Evolutionary conservation across 108 stramenopile genomes (phyloP), one percentile per base, ranked within the genome.

Genomic region (Pseudonitzschia pungens): DNA sequence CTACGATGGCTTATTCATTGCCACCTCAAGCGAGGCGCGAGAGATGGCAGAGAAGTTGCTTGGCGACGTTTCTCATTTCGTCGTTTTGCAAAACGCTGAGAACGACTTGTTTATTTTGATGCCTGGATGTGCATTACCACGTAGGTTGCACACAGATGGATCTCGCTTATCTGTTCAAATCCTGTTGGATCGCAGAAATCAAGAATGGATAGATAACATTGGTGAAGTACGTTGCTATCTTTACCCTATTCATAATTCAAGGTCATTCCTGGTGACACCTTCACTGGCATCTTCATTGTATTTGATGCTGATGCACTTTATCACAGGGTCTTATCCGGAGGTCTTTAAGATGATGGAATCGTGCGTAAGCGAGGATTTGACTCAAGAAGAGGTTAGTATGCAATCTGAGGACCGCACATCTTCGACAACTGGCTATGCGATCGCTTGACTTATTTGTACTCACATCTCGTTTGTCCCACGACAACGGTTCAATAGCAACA

Each of bases 221-320:
- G 96, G 97, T 21, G 95, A 95, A 78, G 96, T 97, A 28, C 89
- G 97, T 2, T 96, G 96, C 74, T 98, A 98, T 78, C 81, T 99
- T 29, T 99, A 98, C 75, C 98, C 97, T 14, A 89, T 99, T 58
- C 98, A 99, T 73, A 94, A 92, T 68, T 95, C 95, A 18, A 85
- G 87, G 69, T 82, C 90, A n/a, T 97, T 96, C 78, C 80, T 96
- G 54, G 85, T 91, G 57, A 96, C 99, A 32, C 97, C 97, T 8
- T 95, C 96, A 1, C 73, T 99, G 55, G 96, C 96, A 18, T 96
- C 96, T 20, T 95, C 97, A n/a, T 87, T 99, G 68, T 98, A 98
- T 74, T 82, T 99, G 63, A 93, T 99, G 83, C 85, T 98, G 56
- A 91, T 98, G 84, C 90, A 91, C 67, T 97, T 98, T 81, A 97